Evolutionary conservation across 148 eudicot species (phyloP), one percentile per base, ranked within the genome.

Genomic region (Nepenthes gracilis): DNA sequence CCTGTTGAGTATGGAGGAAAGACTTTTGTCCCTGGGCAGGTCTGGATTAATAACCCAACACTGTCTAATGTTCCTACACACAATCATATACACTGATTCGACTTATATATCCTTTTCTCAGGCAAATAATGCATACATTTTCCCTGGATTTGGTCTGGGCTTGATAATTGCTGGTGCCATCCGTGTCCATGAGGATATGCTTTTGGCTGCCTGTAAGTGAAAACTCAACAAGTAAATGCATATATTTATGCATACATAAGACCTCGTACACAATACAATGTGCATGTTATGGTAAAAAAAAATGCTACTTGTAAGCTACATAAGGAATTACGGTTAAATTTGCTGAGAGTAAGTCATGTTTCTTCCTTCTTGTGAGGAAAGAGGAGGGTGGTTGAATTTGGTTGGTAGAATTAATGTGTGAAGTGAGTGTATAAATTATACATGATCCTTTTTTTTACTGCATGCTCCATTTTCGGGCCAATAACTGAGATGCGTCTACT

Each of bases 101-200:
- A 14, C 9, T 54, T 11, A 49, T 23, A 23, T 9, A 60, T 62
- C 72, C 14, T 54, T 66, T 12, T 8, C 71, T 68, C 78, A 93
- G 98, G 81, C 96, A 61, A 93, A 93, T 67, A 93, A 93, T 70
- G 98, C 98, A 2, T 94, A 94, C 77, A 94, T 94, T 60, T 94
- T 94, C 75, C 99, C 99, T 54, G 96, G 99, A 48, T 66, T 94
- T 52, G 99, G 99, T 65, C 84, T 94, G 61, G 99, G 99, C 36
- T 72, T 94, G 77, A 83, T 94, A 36, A 89, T 94, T 13, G 86
- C 99, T 59, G 99, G 99, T 58, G 97, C 99, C 48, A 83, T 94
- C 73, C 98, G 98, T 56, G 98, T 92, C 62, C 98, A 92, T 59
- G 90, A 92, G 64, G 98, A 94, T 73, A 89, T 94, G 97, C 99